Conservation (phyloP, 176 grass and related monocot genomes). For the Aegilops umbellulata region DNA sequence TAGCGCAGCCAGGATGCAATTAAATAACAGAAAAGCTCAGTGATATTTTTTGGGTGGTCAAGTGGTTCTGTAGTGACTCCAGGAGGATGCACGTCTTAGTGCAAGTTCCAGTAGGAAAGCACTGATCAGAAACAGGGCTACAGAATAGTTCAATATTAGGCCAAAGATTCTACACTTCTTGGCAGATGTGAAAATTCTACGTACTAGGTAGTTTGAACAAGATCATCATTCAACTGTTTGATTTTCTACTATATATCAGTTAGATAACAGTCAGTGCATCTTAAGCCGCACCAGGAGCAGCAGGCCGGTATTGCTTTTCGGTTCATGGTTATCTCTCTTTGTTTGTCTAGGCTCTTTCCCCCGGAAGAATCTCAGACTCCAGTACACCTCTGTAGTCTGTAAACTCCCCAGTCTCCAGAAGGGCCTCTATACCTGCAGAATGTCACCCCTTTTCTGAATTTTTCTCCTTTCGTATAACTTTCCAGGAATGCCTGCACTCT, state of each 20-base stretch:
- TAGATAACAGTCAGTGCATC: neutral
- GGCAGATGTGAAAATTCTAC: neutral
- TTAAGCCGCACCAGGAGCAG: neutral
- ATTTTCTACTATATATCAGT: neutral
- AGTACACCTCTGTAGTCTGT: neutral
- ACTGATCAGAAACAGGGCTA: neutral
- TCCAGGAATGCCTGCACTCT: neutral
- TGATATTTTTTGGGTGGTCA: neutral
- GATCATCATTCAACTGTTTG: neutral
- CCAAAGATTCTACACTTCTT: neutral
- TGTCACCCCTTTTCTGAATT: neutral
- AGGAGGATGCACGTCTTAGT: neutral
- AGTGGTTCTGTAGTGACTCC: neutral
- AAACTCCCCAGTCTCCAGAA: neutral
- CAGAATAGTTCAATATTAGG: neutral
- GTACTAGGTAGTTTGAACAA: neutral
- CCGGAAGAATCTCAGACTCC: neutral
- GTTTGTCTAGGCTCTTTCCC: neutral
- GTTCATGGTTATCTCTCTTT: neutral
- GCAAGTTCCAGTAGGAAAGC: neutral
- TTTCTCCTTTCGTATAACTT: neutral
- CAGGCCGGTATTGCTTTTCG: neutral
- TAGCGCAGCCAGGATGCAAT: neutral
- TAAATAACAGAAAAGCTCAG: neutral
- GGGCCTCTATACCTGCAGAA: neutral